Conservation (phyloP, 208 protist species). For the Phytomonas sp. region DNA sequence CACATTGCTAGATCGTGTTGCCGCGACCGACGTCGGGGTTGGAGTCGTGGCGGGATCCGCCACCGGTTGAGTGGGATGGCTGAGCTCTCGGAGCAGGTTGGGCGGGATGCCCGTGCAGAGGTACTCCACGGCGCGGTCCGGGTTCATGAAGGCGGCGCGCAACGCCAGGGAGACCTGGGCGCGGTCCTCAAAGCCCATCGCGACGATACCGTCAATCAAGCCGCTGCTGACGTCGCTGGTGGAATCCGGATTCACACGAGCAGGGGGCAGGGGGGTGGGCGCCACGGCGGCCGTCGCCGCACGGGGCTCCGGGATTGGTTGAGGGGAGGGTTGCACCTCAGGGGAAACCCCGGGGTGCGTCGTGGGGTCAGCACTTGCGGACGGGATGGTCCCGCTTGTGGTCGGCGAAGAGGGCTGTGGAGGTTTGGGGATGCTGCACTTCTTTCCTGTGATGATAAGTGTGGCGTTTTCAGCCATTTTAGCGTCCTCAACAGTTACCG, state of each 20-base stretch:
- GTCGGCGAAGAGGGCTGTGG: constrained; percentile 4
- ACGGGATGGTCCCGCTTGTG: constrained; percentile 8
- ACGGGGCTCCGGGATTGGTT: constrained; percentile 7
- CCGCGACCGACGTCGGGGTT: background rate
- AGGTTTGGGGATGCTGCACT: constrained; percentile 52
- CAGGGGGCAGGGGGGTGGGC: constrained; percentile 3
- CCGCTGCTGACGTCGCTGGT: constrained; percentile 10
- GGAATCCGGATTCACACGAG: background rate
- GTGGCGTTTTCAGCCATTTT: constrained; percentile 41
- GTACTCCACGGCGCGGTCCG: constrained; percentile 83
- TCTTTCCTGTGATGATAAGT: constrained; percentile 67
- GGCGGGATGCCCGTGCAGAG: constrained; percentile 74
- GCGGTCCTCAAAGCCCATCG: constrained; percentile 86
- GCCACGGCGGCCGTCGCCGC: constrained; percentile 1
- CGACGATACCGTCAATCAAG: constrained; percentile 69
- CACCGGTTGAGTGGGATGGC: background rate
- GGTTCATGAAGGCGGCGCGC: constrained; percentile 80
- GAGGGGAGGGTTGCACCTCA: constrained; percentile 1
- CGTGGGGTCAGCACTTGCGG: background rate
- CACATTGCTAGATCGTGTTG: background rate
- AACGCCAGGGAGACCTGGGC: constrained; percentile 61
- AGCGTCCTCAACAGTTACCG: constrained; percentile 40
- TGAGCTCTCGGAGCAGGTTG: constrained; percentile 28
- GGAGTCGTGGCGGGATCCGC: background rate
- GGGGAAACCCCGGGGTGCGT: constrained; percentile 2